Evolutionary conservation across 2,329 filamentous ascomycete genomes (phyloP).

Genomic region (Hypocreales sp.): DNA sequence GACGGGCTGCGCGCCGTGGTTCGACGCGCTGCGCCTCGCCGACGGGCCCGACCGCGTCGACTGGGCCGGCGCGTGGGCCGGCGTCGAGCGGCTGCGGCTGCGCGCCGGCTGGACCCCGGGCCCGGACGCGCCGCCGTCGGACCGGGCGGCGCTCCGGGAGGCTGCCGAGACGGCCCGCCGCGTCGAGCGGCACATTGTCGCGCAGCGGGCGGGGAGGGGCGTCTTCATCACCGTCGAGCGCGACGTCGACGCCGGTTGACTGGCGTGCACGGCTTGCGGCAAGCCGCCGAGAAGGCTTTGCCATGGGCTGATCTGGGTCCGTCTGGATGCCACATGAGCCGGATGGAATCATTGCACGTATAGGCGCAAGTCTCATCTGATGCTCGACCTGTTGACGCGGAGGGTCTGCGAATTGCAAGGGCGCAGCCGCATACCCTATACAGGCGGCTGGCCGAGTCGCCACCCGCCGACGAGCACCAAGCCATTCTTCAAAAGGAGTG

Average conservation of each 20-base stretch:
- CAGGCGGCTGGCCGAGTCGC: no score
- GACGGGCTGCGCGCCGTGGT: conserved; percentile 43
- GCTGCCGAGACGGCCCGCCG: conserved; percentile 20
- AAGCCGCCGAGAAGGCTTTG: no score
- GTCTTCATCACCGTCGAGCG: conserved; percentile 32
- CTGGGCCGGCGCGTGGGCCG: conserved; percentile 38
- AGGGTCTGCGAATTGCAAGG: no score
- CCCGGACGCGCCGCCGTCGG: conserved; percentile 16
- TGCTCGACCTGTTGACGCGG: no score
- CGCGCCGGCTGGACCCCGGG: conserved; percentile 25
- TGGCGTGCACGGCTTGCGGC: no score
- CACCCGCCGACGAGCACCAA: no score
- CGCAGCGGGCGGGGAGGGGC: conserved; percentile 29
- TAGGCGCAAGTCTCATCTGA: neutral
- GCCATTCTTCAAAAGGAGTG: no score
- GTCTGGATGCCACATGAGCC: neutral
- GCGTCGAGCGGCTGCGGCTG: conserved; percentile 29
- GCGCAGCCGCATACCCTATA: no score
- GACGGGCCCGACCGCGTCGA: conserved; percentile 33
- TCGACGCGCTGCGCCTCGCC: conserved; percentile 25
- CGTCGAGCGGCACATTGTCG: conserved; percentile 32
- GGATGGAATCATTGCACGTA: neutral
- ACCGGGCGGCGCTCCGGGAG: conserved; percentile 17
- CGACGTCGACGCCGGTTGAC: no score
- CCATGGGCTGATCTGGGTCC: no score